Evolutionary conservation across 2,329 filamentous ascomycete genomes (phyloP), one percentile per base, ranked within the genome.

Genomic region (Chaetothyriales sp.): DNA sequence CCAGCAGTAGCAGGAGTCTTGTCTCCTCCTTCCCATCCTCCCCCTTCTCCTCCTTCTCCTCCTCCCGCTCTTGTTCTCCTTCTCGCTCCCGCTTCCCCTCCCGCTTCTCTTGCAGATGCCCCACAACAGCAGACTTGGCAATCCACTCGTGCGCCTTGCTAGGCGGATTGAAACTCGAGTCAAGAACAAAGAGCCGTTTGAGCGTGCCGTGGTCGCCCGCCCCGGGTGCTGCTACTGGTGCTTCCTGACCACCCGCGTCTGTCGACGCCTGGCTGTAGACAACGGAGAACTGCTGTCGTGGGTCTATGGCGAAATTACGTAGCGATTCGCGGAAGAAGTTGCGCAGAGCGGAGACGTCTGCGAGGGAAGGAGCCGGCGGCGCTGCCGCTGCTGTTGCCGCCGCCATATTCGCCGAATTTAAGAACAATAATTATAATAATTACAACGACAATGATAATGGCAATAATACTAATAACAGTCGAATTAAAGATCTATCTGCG

Each of bases 151-250:
- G 80, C 8, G 80, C 80, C 49, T 70, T 67, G 2, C 77, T 80
- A 1, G 80, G 80, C 9, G 80, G 80, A 56, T 83, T 83, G 73
- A 82, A 83, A 20, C 78, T 81, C 0, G 79, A 82, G 62, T 83
- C 80, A 46, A 83, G 70, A 51, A 83, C 78, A 65, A 80, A 80
- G 49, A 83, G 73, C 1, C 71, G 15, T 75, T 55, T 63, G 51
- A 18, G 29, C 15, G 44, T 51, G 43, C 15, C 25, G 8, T 8
- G 9, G 29, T 13, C 33, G n/a, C 33, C 33, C 1, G 33, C 10
- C 8, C 10, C 33, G 15, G 33, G 10, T 40, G 33, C 33, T 15
- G 13, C 33, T 40, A 13, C 4, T 33, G 29, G 8, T 33, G 8
- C 29, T 9, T 4, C 22, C 22, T 25, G 22, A 6, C 22, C 22